Percentiles rank a stretch among this genome's conserved stretches.
phyloP scores from a whole-genome alignment of 108 stramenopile genomes.

The Fragilaria radians region DNA sequence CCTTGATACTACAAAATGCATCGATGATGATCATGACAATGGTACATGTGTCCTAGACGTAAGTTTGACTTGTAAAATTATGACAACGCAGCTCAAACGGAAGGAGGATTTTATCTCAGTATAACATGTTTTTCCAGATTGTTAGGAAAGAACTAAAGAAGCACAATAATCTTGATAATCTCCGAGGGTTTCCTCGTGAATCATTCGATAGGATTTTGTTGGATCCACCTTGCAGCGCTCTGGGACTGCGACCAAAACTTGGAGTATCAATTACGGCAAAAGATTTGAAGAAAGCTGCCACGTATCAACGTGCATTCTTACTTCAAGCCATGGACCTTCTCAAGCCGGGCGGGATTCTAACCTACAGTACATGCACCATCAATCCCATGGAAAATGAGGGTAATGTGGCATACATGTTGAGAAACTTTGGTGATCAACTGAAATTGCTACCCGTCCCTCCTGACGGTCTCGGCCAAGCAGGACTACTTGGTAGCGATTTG shows the following conservation, averaged over 20 bases:
- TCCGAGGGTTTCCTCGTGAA: slow-evolving; percentile 46
- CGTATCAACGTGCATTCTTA: slow-evolving; percentile 57
- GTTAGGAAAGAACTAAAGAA: slow-evolving; percentile 22
- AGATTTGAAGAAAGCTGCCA: slow-evolving; percentile 39
- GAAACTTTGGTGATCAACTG: slow-evolving; percentile 39
- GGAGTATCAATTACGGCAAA: slow-evolving; percentile 21
- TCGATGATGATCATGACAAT: slow-evolving; percentile 11
- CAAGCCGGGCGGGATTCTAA: slow-evolving; percentile 56
- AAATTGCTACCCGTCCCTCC: slow-evolving; percentile 35
- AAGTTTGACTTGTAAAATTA: slow-evolving; percentile 2
- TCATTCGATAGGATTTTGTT: slow-evolving; percentile 73
- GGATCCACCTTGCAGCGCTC: slow-evolving; percentile 73
- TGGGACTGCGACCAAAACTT: slow-evolving; percentile 71
- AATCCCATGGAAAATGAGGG: slow-evolving; percentile 55
- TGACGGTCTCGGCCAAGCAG: slow-evolving; percentile 30
- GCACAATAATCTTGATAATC: slow-evolving; percentile 32
- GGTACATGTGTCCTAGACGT: slow-evolving; percentile 17
- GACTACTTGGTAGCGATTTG: slow-evolving; percentile 40
- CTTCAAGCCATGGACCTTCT: slow-evolving; percentile 42
- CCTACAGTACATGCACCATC: slow-evolving; percentile 70
- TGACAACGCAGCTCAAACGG: neutral
- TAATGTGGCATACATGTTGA: slow-evolving; percentile 49
- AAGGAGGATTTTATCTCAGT: too few relatives aligned
- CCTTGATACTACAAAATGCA: slow-evolving; percentile 57
- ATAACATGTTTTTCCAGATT: slow-evolving; percentile 16